These are phyloP conservation scores for Pseudogymnoascus sp. DNA, from an alignment of 2,329 filamentous ascomycete genomes.

Conservation along the genomic window DNA sequence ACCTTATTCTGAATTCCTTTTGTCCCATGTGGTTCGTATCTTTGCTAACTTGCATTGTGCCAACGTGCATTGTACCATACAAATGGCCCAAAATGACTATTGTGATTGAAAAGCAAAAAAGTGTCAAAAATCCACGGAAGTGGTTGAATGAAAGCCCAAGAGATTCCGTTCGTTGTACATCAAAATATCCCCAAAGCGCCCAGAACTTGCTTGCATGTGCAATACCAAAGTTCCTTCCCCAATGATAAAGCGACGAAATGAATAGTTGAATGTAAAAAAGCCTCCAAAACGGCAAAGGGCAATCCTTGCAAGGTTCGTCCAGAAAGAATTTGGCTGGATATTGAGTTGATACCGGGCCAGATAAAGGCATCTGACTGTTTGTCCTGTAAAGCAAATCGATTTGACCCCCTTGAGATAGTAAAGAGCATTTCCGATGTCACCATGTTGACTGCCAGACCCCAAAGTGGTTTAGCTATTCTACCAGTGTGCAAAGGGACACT, in stretches of 20 bases:
- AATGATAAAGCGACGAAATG: background rate
- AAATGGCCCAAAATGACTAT: constrained; percentile 8
- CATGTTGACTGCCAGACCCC: background rate
- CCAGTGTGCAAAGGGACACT: background rate
- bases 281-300: background rate
- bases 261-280: background rate
- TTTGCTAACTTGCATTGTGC: background rate
- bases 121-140: background rate
- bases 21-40: background rate
- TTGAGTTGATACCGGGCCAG: background rate
- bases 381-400: background rate
- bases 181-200: background rate
- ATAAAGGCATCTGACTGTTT: background rate
- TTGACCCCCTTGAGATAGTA: background rate
- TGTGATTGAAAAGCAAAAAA: constrained; percentile 4
- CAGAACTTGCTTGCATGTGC: background rate
- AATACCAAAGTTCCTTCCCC: background rate
- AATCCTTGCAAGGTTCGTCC: background rate
- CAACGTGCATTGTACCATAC: constrained; percentile 6
- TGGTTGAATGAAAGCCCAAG: background rate
- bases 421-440: background rate
- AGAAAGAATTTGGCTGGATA: background rate
- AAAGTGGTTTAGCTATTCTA: background rate
- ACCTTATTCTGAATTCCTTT: constrained; percentile 2
- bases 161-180: background rate